These are phyloP conservation scores for Penicillium atrosanguineum DNA, from an alignment of 495 filamentous ascomycete genomes.

Conservation along the genomic window DNA sequence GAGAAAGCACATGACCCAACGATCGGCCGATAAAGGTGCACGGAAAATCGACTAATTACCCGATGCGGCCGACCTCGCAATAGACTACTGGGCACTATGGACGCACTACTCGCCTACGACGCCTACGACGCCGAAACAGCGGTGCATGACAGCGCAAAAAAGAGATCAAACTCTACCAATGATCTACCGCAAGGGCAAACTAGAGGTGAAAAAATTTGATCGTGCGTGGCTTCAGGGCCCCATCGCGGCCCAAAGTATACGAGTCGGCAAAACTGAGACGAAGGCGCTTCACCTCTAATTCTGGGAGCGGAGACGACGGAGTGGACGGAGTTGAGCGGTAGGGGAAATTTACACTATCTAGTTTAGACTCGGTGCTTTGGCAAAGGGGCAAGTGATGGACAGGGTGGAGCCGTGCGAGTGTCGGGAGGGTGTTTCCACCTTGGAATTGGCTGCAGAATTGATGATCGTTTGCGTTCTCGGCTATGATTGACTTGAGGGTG, in stretches of 20 bases:
- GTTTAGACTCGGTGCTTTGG: background rate
- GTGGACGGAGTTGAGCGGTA: background rate
- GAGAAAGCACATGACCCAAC: constrained; percentile 3
- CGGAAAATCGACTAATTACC: background rate
- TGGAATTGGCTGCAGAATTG: constrained; percentile 1
- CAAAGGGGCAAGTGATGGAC: constrained; percentile 1
- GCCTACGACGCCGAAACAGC: background rate
- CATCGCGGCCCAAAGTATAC: constrained; percentile 2
- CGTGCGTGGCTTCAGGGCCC: background rate
- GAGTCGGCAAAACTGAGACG: background rate
- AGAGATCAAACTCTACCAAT: background rate
- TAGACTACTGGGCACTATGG: constrained; percentile 2
- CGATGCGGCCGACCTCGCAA: constrained; percentile 2
- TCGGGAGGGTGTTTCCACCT: constrained; percentile 5
- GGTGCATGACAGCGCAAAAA: background rate
- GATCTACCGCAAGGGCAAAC: background rate
- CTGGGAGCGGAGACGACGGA: background rate
- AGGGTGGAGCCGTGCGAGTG: constrained; percentile 3
- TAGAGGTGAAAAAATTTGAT: background rate
- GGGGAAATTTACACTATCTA: background rate
- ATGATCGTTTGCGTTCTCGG: constrained; percentile 1
- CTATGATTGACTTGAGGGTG: background rate
- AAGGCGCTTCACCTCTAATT: background rate
- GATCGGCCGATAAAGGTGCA: constrained; percentile 8
- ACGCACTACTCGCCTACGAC: constrained; percentile 1